Percentiles rank a stretch among this genome's conserved stretches.
phyloP scores from a whole-genome alignment of 2,329 filamentous ascomycete species.

The Fusarium sp. region DNA sequence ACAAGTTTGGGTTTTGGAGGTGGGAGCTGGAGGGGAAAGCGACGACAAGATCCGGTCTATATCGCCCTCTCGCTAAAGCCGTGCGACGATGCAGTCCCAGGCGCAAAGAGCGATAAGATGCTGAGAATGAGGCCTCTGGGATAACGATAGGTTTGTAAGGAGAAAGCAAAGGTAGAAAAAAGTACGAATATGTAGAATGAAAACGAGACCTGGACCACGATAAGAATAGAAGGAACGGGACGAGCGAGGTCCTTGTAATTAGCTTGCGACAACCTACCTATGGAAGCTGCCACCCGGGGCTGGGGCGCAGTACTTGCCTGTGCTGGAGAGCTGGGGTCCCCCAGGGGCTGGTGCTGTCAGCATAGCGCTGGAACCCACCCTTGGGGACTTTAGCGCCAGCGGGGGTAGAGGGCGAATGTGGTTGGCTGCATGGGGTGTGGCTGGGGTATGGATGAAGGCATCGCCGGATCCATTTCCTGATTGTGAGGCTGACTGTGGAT shows the following conservation, averaged over 20 bases:
- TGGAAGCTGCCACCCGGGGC: not conserved
- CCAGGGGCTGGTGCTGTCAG: constrained; percentile 11
- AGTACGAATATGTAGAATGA: not conserved
- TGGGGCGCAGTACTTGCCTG: not conserved
- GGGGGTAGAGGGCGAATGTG: not conserved
- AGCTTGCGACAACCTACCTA: constrained; percentile 34
- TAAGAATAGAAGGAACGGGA: constrained; percentile 5
- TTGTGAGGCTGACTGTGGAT: constrained; percentile 29
- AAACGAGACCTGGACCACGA: constrained; percentile 4
- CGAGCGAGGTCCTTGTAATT: constrained; percentile 37
- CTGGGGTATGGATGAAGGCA: constrained; percentile 19
- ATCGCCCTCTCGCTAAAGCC: constrained; percentile 1
- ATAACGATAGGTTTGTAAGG: constrained; percentile 26
- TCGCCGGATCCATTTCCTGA: constrained; percentile 19
- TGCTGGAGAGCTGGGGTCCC: not conserved
- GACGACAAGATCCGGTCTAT: constrained; percentile 6
- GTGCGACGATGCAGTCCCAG: constrained; percentile 23
- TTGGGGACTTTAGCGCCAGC: constrained; percentile 21
- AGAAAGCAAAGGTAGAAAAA: constrained; percentile 6
- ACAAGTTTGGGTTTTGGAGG: constrained; percentile 22
- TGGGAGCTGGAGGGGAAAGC: constrained; percentile 17
- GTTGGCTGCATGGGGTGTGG: constrained; percentile 17
- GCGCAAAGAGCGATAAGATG: constrained; percentile 14
- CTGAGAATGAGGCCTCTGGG: constrained; percentile 24
- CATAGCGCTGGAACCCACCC: constrained; percentile 18